These are phyloP conservation scores for Clitopilus passeckerianus DNA, from an alignment of 768 basidiomycete genomes.

Conservation along the genomic window DNA sequence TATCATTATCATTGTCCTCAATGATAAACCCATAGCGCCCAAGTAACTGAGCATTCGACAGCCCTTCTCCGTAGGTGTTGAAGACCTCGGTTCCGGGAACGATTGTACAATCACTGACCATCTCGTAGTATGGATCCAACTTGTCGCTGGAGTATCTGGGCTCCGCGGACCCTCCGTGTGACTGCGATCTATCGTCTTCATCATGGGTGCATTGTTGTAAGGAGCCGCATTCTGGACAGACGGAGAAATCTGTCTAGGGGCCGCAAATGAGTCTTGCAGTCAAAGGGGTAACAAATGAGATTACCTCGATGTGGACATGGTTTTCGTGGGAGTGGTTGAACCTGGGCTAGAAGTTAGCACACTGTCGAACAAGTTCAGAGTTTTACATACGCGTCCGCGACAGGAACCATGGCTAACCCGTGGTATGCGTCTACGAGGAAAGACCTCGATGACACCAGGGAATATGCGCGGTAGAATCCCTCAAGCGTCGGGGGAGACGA, in stretches of 20 bases:
- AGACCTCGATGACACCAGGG: constrained; percentile 74
- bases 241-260: constrained; percentile 63
- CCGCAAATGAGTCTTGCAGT: neutral
- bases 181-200: constrained; percentile 23
- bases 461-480: constrained; percentile 49
- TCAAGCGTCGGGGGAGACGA: constrained; percentile 19
- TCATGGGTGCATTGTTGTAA: constrained; percentile 67
- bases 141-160: neutral
- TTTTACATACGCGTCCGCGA: constrained; percentile 70
- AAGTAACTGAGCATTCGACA: constrained; percentile 64
- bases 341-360: constrained; percentile 27
- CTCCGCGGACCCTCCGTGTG: neutral
- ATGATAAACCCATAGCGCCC: constrained; percentile 69
- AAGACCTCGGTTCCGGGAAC: constrained; percentile 53
- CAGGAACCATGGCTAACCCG: constrained; percentile 76
- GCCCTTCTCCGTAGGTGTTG: constrained; percentile 71
- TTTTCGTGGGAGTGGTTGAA: constrained; percentile 72
- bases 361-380: constrained; percentile 6
- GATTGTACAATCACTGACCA: constrained; percentile 58
- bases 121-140: constrained; percentile 49
- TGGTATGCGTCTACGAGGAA: constrained; percentile 84
- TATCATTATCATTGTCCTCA: constrained; percentile 68
- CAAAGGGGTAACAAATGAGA: neutral
- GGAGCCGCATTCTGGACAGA: constrained; percentile 70
- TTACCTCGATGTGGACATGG: constrained; percentile 71